Evolutionary conservation across 495 filamentous ascomycete genomes (phyloP).

Genomic region (Cercophora scortea): DNA sequence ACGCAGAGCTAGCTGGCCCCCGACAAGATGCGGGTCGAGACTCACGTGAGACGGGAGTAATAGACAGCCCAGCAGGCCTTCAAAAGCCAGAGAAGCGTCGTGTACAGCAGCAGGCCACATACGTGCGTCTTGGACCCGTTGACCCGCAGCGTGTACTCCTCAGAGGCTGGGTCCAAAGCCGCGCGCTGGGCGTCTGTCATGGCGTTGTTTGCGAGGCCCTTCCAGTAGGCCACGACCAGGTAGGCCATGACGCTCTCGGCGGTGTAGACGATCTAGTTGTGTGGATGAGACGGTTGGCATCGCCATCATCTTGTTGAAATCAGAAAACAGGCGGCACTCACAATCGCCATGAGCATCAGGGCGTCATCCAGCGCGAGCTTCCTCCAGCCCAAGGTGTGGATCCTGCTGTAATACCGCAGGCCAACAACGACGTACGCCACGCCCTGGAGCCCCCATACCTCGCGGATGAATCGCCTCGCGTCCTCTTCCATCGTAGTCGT

Average conservation of each 20-base stretch:
- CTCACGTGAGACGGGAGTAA: constrained; percentile 48
- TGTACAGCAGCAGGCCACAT: constrained; percentile 49
- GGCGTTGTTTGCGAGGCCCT: constrained; percentile 41
- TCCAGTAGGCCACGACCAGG: constrained; percentile 18
- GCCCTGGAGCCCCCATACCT: constrained; percentile 24
- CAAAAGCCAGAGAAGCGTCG: constrained; percentile 46
- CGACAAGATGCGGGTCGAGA: neutral
- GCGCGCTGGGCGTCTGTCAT: constrained; percentile 44
- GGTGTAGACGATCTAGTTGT: constrained; percentile 27
- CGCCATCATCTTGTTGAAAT: neutral
- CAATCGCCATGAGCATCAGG: constrained; percentile 46
- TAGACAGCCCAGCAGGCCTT: constrained; percentile 54
- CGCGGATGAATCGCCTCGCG: constrained; percentile 15
- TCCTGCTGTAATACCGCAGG: constrained; percentile 20
- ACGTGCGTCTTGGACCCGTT: constrained; percentile 52
- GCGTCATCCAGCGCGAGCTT: constrained; percentile 38
- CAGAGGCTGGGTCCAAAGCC: constrained; percentile 25
- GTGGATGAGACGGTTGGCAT: too few species aligned
- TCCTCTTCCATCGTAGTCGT: constrained; percentile 1
- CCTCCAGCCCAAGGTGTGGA: constrained; percentile 16
- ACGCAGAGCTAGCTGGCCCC: neutral
- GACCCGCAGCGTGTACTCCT: constrained; percentile 42
- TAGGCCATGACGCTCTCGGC: constrained; percentile 27
- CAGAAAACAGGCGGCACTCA: constrained; percentile 19
- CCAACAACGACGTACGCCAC: constrained; percentile 18